Evolutionary conservation across 768 basidiomycete species (phyloP).

Genomic region (Amanita pallidorosea): DNA sequence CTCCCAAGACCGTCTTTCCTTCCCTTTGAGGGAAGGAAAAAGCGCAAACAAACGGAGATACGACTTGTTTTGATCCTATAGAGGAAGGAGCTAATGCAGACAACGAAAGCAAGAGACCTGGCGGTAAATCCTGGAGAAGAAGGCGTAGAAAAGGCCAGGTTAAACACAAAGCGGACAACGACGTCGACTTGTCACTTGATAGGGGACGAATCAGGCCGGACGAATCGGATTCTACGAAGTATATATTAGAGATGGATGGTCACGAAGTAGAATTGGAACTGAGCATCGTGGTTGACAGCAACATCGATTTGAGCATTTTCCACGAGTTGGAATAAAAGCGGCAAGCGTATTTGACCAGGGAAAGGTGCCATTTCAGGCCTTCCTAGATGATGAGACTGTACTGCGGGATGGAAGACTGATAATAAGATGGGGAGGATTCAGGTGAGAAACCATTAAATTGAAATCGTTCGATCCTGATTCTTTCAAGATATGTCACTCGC

Average conservation of each 20-base stretch:
- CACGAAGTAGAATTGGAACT: slow-evolving; percentile 61
- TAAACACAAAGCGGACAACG: slow-evolving; percentile 3
- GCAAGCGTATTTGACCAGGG: slow-evolving; percentile 46
- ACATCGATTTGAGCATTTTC: slow-evolving; percentile 20
- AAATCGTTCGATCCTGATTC: background rate
- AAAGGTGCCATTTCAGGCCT: slow-evolving; percentile 50
- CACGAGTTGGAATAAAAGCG: slow-evolving; percentile 36
- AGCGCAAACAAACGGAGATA: slow-evolving; percentile 10
- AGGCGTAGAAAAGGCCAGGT: slow-evolving; percentile 6
- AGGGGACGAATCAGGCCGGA: slow-evolving; percentile 44
- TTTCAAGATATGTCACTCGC: slow-evolving; percentile 63
- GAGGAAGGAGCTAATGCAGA: slow-evolving; percentile 13
- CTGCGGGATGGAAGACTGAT: slow-evolving; percentile 58
- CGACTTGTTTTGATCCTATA: slow-evolving; percentile 11
- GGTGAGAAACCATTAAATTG: slow-evolving; percentile 29
- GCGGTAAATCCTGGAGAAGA: slow-evolving; percentile 7
- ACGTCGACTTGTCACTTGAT: background rate
- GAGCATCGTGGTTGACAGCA: slow-evolving; percentile 38
- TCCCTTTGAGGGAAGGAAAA: slow-evolving; percentile 17
- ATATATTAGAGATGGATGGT: slow-evolving; percentile 55
- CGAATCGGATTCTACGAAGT: slow-evolving; percentile 48
- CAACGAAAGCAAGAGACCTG: slow-evolving; percentile 16
- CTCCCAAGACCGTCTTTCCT: slow-evolving; percentile 39
- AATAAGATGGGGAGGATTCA: slow-evolving; percentile 58
- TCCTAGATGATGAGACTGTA: slow-evolving; percentile 55